These are phyloP conservation scores for Zygotorulaspora danielsina DNA, from an alignment of 805 yeast genomes.

Conservation along the genomic window DNA sequence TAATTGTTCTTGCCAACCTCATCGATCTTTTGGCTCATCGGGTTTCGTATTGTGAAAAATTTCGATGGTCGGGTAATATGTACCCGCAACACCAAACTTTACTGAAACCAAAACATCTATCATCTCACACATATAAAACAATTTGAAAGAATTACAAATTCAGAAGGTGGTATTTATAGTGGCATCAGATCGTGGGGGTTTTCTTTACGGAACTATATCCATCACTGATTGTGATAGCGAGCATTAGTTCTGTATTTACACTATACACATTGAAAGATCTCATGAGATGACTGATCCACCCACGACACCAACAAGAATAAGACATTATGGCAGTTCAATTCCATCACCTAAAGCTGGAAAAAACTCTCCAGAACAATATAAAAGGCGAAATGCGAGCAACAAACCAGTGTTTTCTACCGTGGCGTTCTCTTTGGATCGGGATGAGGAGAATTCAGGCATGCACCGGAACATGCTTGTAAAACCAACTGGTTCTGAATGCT, in stretches of 20 bases:
- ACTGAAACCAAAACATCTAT: slow-evolving; percentile 7
- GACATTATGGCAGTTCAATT: slow-evolving; percentile 13
- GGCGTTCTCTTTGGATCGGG: background rate
- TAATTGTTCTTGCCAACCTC: slow-evolving; percentile 6
- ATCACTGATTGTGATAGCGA: no score
- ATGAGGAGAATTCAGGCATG: background rate
- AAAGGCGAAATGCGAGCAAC: slow-evolving; percentile 11
- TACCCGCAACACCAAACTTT: background rate
- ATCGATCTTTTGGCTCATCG: slow-evolving; percentile 5
- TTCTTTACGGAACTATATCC: no score
- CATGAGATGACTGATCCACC: slow-evolving; percentile 12
- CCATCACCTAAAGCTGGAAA: slow-evolving; percentile 22
- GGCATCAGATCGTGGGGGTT: no score
- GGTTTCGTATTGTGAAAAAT: slow-evolving; percentile 7
- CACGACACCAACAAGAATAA: slow-evolving; percentile 18
- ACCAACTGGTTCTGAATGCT: slow-evolving; percentile 3
- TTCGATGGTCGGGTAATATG: slow-evolving; percentile 10
- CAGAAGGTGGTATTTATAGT: no score
- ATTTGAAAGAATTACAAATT: background rate
- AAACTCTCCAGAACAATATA: slow-evolving; percentile 18
- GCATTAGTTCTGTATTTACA: no score
- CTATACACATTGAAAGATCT: background rate
- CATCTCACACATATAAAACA: background rate
- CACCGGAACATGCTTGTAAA: background rate
- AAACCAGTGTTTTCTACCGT: slow-evolving; percentile 7